A percentile compares a stretch with the other conserved stretches of the same genome.
Conservation (phyloP, 768 basidiomycete species). For the Termitomyces eurrhizus region DNA sequence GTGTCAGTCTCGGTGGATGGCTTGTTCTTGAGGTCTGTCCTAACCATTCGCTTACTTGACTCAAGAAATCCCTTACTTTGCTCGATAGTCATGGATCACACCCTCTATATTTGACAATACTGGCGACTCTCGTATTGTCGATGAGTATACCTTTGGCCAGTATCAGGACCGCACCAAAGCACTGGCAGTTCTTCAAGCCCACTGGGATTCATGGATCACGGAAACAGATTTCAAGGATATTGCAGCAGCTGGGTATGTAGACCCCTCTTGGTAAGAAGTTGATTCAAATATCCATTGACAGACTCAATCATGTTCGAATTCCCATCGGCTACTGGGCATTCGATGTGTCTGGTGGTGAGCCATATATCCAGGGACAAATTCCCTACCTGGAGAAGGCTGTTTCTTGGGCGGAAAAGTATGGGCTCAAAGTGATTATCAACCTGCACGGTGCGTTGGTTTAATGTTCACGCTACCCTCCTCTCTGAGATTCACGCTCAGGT, state of each 20-base stretch:
- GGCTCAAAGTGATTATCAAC: conserved; percentile 80
- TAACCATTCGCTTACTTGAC: background rate
- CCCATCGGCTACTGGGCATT: conserved; percentile 93
- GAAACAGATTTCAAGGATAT: conserved; percentile 75
- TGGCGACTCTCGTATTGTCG: conserved; percentile 53
- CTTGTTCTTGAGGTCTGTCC: conserved; percentile 40
- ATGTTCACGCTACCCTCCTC: background rate
- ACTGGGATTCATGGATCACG: conserved; percentile 85
- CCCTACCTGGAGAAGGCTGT: conserved; percentile 65
- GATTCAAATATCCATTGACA: conserved; percentile 21
- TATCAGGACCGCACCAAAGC: conserved; percentile 51
- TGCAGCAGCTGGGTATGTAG: conserved; percentile 61
- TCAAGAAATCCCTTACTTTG: conserved; percentile 6
- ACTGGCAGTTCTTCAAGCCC: conserved; percentile 42
- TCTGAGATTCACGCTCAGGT: conserved; percentile 25
- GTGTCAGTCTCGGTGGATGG: conserved; percentile 76
- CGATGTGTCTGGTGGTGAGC: conserved; percentile 72
- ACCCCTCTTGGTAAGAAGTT: background rate
- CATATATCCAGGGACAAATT: conserved; percentile 73
- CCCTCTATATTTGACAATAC: conserved; percentile 72
- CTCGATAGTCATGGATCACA: conserved; percentile 67
- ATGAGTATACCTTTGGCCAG: conserved; percentile 77
- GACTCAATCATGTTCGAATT: conserved; percentile 77
- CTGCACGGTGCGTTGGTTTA: conserved; percentile 44
- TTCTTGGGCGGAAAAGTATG: conserved; percentile 62